These are phyloP conservation scores for Cordyceps pruinosa DNA, from an alignment of 2,329 filamentous ascomycete species.

Conservation along the genomic window DNA sequence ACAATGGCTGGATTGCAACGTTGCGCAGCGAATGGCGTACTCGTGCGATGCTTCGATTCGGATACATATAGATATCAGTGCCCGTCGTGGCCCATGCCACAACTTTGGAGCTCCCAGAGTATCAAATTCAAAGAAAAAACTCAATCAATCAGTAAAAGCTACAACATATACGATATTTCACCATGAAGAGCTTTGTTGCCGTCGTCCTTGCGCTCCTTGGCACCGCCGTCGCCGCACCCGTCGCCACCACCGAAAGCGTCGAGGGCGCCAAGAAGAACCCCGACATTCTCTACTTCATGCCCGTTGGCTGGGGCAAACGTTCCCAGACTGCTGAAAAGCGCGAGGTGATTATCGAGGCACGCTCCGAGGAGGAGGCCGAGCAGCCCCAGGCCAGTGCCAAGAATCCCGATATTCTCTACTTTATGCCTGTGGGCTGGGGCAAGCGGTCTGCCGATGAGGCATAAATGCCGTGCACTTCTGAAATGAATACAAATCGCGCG, in stretches of 20 bases:
- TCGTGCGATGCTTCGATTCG: not conserved
- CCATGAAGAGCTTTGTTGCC: constrained; percentile 10
- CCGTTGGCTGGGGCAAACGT: not conserved
- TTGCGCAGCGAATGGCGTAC: not conserved
- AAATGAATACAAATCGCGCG: not conserved
- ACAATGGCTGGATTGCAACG: not conserved
- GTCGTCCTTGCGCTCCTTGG: constrained; percentile 10
- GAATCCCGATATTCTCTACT: constrained; percentile 10
- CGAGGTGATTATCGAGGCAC: not conserved
- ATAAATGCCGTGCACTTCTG: too few species aligned
- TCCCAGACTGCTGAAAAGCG: too few species aligned
- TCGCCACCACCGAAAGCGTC: not conserved
- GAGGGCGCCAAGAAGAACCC: not conserved
- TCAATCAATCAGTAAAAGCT: too few species aligned
- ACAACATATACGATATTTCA: not conserved
- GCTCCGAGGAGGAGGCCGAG: not conserved
- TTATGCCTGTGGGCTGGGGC: constrained; percentile 10
- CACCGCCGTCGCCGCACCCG: constrained; percentile 6
- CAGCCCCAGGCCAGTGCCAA: not conserved
- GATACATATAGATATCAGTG: not conserved
- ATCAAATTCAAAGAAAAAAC: too few species aligned
- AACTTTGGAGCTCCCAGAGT: too few species aligned
- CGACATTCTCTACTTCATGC: not conserved
- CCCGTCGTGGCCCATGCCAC: too few species aligned
- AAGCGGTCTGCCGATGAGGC: not conserved